Evolutionary conservation across 1,284 basidiomycete species (phyloP), one percentile per base, ranked within the genome.

Genomic region (Puccinia triticina): DNA sequence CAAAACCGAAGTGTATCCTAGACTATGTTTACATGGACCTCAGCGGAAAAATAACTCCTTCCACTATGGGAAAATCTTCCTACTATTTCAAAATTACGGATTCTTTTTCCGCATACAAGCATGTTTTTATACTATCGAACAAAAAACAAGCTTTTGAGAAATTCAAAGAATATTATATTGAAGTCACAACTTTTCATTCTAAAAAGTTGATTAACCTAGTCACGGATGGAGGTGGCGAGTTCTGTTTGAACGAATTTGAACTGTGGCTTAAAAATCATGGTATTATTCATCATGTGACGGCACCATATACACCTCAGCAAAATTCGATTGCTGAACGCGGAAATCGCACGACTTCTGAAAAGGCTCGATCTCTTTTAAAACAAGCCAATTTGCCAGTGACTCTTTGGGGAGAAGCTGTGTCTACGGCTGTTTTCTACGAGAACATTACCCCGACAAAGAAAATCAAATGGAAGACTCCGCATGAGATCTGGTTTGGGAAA

Each of bases 341-440:
- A 29, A 84, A 86, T 83, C 71, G 86, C 0, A 88, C 86, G 2
- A 85, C 85, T n/a, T 74, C 85, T 0, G 85, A 86, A n/a, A 83
- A 82, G 29, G 83, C 83, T 10, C 77, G 85, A 0, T 84, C 86
- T 0, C 84, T 88, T 83, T 83, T 88, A 0, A 66, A 85, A 10
- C 82, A 84, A 32, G 55, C 86, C 0, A 77, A 83, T 8, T 84
- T 88, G 0, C 87, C 86, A 11, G 77, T 76, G 50, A 84, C 67
- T 43, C 85, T 87, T 5, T 88, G 88, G 88, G 86, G 84, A 0
- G 85, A 88, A 77, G 87, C 86, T 0, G 82, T 85, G n/a, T 53
- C 76, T 1, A 86, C 87, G 73, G 84, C 82, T 18, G 83, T 85
- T 11, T 89, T 86, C 85, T 46, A 89, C 1, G 84, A 84, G 53